Percentiles rank a stretch among this genome's conserved stretches.
Conservation (phyloP, 768 basidiomycete genomes). For the Inosperma sp. region DNA sequence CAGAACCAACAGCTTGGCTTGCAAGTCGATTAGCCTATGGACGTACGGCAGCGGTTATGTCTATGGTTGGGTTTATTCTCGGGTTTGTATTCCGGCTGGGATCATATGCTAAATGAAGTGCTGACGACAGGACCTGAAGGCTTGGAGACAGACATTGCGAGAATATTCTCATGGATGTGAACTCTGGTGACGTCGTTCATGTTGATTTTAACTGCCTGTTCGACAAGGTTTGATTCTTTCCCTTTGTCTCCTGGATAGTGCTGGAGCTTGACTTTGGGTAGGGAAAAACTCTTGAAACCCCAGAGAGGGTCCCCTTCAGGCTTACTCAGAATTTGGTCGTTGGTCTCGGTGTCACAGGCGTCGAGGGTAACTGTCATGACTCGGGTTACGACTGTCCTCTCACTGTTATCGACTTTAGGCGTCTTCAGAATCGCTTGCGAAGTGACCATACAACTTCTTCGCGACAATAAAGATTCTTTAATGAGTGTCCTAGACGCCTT, state of each 20-base stretch:
- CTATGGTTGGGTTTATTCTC: conserved; percentile 95
- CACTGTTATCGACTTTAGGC: conserved; percentile 42
- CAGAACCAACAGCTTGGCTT: conserved; percentile 94
- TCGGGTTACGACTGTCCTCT: background rate
- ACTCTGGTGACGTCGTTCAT: conserved; percentile 88
- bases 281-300: conserved; percentile 81
- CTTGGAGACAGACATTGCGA: conserved; percentile 97
- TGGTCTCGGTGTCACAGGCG: conserved; percentile 87
- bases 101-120: background rate
- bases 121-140: conserved; percentile 40
- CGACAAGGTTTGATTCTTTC: conserved; percentile 62
- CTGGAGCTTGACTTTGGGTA: conserved; percentile 27
- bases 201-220: conserved; percentile 99
- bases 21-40: conserved; percentile 81
- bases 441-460: conserved; percentile 79
- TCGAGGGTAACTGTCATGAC: conserved; percentile 54
- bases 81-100: conserved; percentile 51
- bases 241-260: background rate
- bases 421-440: conserved; percentile 90
- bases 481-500: conserved; percentile 97
- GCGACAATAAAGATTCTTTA: conserved; percentile 86
- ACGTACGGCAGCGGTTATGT: conserved; percentile 94
- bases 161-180: conserved; percentile 89
- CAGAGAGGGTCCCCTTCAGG: conserved; percentile 91
- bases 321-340: conserved; percentile 91